Evolutionary conservation across 768 basidiomycete genomes (phyloP), one percentile per base, ranked within the genome.

Genomic region (Naganishia vishniacii): DNA sequence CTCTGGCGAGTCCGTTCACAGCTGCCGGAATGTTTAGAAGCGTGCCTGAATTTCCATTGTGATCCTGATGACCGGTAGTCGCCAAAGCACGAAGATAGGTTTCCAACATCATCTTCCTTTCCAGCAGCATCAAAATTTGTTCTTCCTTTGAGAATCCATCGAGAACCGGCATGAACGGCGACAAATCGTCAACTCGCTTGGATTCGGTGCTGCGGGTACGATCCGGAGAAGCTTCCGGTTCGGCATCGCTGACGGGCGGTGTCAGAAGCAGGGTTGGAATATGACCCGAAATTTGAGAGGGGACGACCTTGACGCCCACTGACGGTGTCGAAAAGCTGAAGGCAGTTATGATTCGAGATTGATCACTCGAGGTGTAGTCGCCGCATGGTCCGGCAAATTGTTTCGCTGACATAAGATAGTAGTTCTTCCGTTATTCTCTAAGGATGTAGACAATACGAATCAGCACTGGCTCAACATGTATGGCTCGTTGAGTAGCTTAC

Each of bases 351-450:
- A 9, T 6, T 37, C 32, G 37, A 1, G 34, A 1, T 13, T 56
- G 53, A 56, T 56, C 53, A 23, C 37, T 56, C 16, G 53, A 37
- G 9, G 53, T 56, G 20, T 56, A 56, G 53, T 56, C 53, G n/a
- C 53, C 53, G 6, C n/a, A 13, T 9, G 40, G 23, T 23, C 53
- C 34, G 37, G 53, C 53, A 23, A 56, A 20, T 32, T 56, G 34
- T 18, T 56, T 23, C 3, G 53, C 6, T 25, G 20, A 56, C 53
- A 56, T 56, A 25, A 25, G 9, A 44, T 18, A 18, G 42, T 8
- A 20, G 11, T 44, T n/a, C 6, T 44, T 9, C n/a, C 42, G 37
- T 40, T 40, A 40, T 40, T 40, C n/a, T n/a, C n/a, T n/a, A n/a
- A n/a, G n/a, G n/a, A n/a, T n/a, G n/a, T n/a, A n/a, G n/a, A n/a